A percentile compares a stretch with the other conserved stretches of the same genome.
Conservation (phyloP, 306 rosid genomes). For the Vigna mungo region DNA sequence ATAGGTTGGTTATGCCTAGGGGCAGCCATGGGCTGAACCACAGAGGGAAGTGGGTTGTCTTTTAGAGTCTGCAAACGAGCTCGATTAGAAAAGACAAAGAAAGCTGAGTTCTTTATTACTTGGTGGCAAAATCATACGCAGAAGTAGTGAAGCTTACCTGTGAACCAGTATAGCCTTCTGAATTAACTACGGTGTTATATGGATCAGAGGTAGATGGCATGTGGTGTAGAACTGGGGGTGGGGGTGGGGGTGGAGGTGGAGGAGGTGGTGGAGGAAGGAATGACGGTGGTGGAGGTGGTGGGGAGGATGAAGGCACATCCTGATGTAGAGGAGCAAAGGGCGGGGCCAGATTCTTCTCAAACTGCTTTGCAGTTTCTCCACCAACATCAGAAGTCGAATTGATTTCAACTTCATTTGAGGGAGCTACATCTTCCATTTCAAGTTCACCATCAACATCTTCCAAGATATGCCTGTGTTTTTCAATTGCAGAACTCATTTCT, state of each 20-base stretch:
- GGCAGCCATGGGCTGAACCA: slow-evolving; percentile 61
- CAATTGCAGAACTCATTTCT: slow-evolving; percentile 52
- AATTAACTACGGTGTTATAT: slow-evolving; percentile 55
- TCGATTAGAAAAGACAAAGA: slow-evolving; percentile 43
- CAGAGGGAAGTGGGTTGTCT: slow-evolving; percentile 53
- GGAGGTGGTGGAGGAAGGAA: slow-evolving; percentile 73
- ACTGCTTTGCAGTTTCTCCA: slow-evolving; percentile 47
- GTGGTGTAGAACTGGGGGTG: slow-evolving; percentile 49
- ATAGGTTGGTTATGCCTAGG: slow-evolving; percentile 62
- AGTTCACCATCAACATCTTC: slow-evolving; percentile 99
- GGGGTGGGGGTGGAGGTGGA: slow-evolving; percentile 43
- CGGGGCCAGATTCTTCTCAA: slow-evolving; percentile 54
- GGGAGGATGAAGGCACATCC: slow-evolving; percentile 66
- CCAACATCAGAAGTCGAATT: slow-evolving; percentile 53
- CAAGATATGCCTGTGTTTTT: slow-evolving; percentile 86
- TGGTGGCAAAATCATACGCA: slow-evolving; percentile 5
- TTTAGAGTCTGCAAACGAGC: slow-evolving; percentile 56
- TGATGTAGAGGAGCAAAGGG: slow-evolving; percentile 63
- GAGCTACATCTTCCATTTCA: slow-evolving; percentile 99
- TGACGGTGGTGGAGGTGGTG: slow-evolving; percentile 77
- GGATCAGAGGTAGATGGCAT: slow-evolving; percentile 56
- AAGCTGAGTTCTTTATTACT: slow-evolving; percentile 20
- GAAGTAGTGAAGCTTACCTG: slow-evolving; percentile 55
- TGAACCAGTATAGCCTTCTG: slow-evolving; percentile 57
- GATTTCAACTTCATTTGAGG: slow-evolving; percentile 70